Base-by-base conservation (phyloP, 176 grass and related monocot genomes). In the Thalia dealbata region DNA sequence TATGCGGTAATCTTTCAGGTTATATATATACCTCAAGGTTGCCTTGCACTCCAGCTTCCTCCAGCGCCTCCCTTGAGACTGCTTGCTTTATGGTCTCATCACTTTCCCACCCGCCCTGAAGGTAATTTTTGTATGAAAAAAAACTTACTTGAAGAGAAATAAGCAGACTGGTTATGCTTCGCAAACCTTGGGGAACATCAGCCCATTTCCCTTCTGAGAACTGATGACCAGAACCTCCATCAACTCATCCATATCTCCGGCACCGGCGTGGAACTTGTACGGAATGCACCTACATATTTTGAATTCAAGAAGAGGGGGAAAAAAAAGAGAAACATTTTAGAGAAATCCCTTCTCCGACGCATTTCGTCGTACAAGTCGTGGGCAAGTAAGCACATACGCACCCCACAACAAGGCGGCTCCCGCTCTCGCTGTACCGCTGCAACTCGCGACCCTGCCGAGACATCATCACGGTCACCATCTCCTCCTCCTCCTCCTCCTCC, bases 101-200 rank as follows among this genome's bases (percentile, higher is more conserved):
- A 7, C 23, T 32, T 29, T 76, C 74, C 74, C 74, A 76, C 3
- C 74, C 74, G 30, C 74, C 74, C 74, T 76, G 61, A 51, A 19
- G 59, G 2, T 23, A 10, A 23, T 10, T 10, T 10, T n/a, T n/a
- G n/a, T n/a, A n/a, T n/a, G n/a, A n/a, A n/a, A n/a, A n/a, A n/a
- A n/a, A n/a, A n/a, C n/a, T n/a, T n/a, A n/a, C n/a, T n/a, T n/a
- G n/a, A n/a, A n/a, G n/a, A n/a, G n/a, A n/a, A n/a, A n/a, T n/a
- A n/a, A n/a, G n/a, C n/a, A n/a, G n/a, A n/a, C n/a, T n/a, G n/a
- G n/a, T n/a, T n/a, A n/a, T n/a, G n/a, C n/a, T n/a, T n/a, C n/a
- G n/a, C n/a, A n/a, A n/a, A 76, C 74, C 74, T 76, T 76, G 10
- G 74, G 74, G 61, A 76, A 76, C 43, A 76, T 6, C 59, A 76